A percentile compares a stretch with the other conserved stretches of the same genome.
Conservation (phyloP, 2,329 filamentous ascomycete species). For the Spiromastix sp. region DNA sequence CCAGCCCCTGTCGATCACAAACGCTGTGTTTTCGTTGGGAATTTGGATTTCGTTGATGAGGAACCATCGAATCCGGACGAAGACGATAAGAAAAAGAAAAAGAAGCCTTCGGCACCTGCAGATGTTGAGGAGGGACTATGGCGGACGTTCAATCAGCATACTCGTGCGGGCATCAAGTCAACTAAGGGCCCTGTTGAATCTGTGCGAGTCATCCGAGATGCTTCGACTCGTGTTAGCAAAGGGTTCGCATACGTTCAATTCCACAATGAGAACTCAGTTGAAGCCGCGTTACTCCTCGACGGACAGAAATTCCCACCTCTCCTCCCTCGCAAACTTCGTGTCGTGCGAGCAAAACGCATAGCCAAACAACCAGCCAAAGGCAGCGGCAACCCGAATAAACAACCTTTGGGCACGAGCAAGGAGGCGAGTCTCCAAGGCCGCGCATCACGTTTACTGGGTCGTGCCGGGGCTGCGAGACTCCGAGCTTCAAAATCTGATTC, state of each 20-base stretch:
- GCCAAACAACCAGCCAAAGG: constrained; percentile 32
- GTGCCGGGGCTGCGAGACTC: constrained; percentile 28
- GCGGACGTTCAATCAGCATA: constrained; percentile 30
- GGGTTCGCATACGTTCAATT: constrained; percentile 98
- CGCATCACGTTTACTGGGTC: constrained; percentile 27
- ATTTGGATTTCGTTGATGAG: constrained; percentile 91
- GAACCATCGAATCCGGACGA: constrained; percentile 59
- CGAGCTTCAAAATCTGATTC: constrained; percentile 15
- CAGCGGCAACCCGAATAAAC: constrained; percentile 8
- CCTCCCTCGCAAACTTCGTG: constrained; percentile 78
- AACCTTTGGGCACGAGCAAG: constrained; percentile 11
- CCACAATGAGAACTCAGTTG: constrained; percentile 76
- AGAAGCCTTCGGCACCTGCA: constrained; percentile 58
- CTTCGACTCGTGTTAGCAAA: constrained; percentile 86
- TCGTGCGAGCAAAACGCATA: constrained; percentile 62
- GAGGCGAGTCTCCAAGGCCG: constrained; percentile 28
- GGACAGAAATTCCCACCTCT: constrained; percentile 90
- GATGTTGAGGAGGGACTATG: constrained; percentile 78
- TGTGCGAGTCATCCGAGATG: constrained; percentile 82
- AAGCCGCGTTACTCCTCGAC: constrained; percentile 78
- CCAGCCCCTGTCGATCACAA: constrained; percentile 72
- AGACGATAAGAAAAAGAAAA: constrained; percentile 61
- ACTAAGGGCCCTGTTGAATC: constrained; percentile 78
- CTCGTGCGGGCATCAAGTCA: constrained; percentile 43
- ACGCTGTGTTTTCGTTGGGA: constrained; percentile 91